These are phyloP conservation scores for Trametes meyenii DNA, from an alignment of 768 basidiomycete species.

Conservation along the genomic window DNA sequence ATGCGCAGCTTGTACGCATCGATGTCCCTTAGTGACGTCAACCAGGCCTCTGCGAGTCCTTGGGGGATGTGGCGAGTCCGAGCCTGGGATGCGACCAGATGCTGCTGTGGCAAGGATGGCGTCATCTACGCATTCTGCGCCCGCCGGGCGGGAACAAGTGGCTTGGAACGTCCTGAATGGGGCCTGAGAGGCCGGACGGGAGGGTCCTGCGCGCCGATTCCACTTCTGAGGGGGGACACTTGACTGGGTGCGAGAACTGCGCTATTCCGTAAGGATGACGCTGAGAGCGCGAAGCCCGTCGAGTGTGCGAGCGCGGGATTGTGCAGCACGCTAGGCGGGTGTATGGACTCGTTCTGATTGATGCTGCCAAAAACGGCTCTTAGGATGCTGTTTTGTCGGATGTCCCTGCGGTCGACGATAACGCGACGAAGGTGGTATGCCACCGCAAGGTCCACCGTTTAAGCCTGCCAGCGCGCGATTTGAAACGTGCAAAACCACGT, in stretches of 20 bases:
- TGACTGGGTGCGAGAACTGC: background rate
- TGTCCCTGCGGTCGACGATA: conserved; percentile 1
- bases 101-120: background rate
- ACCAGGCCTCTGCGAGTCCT: background rate
- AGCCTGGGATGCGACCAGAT: background rate
- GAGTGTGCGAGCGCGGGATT: background rate
- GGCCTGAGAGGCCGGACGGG: background rate
- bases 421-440: background rate
- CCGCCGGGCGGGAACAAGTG: background rate
- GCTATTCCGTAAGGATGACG: background rate
- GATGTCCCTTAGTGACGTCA: conserved; percentile 11
- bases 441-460: background rate
- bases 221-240: background rate
- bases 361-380: background rate
- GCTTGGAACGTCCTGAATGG: background rate
- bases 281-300: background rate
- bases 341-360: conserved; percentile 12
- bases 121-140: conserved; percentile 9
- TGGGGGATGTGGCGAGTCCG: background rate
- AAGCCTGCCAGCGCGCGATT: background rate
- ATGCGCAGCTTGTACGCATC: background rate
- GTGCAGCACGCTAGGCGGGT: background rate
- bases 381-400: background rate
- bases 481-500: background rate
- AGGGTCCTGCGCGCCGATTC: background rate